These are phyloP conservation scores for Graphilbum ipis-grandicollis DNA, from an alignment of 2,329 filamentous ascomycete species.

Conservation along the genomic window DNA sequence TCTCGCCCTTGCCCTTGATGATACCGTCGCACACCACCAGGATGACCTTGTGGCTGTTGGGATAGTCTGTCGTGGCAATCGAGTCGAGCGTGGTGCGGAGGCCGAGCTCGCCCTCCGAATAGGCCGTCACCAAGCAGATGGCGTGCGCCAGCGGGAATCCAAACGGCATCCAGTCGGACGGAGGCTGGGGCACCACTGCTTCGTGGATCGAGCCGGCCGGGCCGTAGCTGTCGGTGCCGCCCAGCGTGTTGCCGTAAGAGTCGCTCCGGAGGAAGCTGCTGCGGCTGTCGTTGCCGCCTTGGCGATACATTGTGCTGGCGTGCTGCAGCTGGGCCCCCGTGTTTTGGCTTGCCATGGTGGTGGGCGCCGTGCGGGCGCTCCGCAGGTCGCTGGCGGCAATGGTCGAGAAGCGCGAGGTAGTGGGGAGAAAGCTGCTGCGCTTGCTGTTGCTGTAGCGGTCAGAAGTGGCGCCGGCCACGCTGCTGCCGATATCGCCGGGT, in stretches of 20 bases:
- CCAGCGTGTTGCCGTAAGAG: conserved; percentile 34
- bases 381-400: conserved; percentile 62
- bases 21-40: conserved; percentile 93
- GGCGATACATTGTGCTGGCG: conserved; percentile 54
- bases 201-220: conserved; percentile 94
- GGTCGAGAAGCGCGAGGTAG: conserved; percentile 85
- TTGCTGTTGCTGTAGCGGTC: conserved; percentile 44
- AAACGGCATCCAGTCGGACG: conserved; percentile 93
- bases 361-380: conserved; percentile 42
- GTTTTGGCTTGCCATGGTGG: conserved; percentile 85
- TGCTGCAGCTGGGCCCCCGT: conserved; percentile 45
- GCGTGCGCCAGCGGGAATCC: conserved; percentile 87
- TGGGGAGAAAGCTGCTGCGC: conserved; percentile 77
- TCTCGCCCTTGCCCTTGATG: conserved; percentile 89
- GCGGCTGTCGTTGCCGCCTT: conserved; percentile 43
- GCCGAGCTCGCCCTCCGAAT: conserved; percentile 88
- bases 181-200: conserved; percentile 86
- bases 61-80: conserved; percentile 93
- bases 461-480: conserved; percentile 41
- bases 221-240: conserved; percentile 50
- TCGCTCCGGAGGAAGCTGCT: conserved; percentile 48
- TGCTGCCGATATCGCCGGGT: conserved; percentile 54
- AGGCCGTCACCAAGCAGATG: conserved; percentile 89
- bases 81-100: conserved; percentile 90
- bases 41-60: conserved; percentile 96